Evolutionary conservation across 768 basidiomycete species (phyloP).

Genomic region (Lactifluus echinatus): DNA sequence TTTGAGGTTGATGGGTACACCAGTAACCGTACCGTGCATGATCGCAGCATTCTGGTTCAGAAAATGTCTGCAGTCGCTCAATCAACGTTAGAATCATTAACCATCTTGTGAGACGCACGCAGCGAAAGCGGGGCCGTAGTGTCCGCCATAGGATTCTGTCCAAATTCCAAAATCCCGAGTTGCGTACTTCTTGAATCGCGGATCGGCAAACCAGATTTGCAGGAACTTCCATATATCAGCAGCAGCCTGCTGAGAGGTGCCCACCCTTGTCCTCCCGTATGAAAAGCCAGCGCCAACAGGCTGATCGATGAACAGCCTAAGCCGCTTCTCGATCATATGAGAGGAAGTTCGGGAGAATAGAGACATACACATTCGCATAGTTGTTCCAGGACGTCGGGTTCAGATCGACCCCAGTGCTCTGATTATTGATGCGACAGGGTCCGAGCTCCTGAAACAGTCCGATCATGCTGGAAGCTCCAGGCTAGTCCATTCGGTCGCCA

Average conservation of each 20-base stretch:
- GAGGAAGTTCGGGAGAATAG: not conserved
- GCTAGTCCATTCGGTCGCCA: conserved; percentile 20
- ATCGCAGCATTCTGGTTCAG: conserved; percentile 52
- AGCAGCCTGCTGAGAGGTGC: conserved; percentile 46
- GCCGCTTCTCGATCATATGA: not conserved
- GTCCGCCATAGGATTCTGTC: conserved; percentile 49
- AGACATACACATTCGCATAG: conserved; percentile 37
- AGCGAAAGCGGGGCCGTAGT: conserved; percentile 34
- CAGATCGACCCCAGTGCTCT: conserved; percentile 43
- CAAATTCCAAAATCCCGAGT: conserved; percentile 45
- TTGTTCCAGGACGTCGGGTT: conserved; percentile 57
- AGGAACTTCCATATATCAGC: conserved; percentile 53
- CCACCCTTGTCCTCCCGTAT: conserved; percentile 40
- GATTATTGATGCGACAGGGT: conserved; percentile 66
- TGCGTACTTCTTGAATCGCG: conserved; percentile 42
- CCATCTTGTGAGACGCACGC: conserved; percentile 21
- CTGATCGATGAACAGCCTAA: conserved; percentile 50
- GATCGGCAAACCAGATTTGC: conserved; percentile 52
- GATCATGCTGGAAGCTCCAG: conserved; percentile 41
- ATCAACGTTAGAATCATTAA: not conserved
- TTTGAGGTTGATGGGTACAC: conserved; percentile 48
- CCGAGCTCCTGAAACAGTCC: conserved; percentile 91
- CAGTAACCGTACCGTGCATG: conserved; percentile 35
- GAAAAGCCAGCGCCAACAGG: conserved; percentile 58
- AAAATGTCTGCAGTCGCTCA: conserved; percentile 33